Conservation (phyloP, 2,329 filamentous ascomycete genomes). For the Incumbomyces delicatus region DNA sequence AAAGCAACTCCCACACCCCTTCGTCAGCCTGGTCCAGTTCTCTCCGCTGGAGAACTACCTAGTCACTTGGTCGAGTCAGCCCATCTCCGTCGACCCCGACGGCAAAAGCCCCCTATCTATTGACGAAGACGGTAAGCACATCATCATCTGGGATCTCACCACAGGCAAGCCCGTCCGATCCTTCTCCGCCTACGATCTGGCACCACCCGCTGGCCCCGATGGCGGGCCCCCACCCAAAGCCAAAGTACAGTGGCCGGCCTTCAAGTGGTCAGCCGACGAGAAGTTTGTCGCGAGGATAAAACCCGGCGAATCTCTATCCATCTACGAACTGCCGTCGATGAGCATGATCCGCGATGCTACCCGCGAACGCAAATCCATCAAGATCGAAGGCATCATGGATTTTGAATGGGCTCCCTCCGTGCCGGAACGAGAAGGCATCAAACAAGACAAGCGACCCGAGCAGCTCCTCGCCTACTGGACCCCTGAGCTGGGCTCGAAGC, state of each 20-base stretch:
- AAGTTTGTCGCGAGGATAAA: conserved; percentile 92
- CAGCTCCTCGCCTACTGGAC: conserved; percentile 99
- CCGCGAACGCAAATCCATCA: conserved; percentile 74
- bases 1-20: conserved; percentile 88
- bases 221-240: conserved; percentile 64
- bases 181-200: conserved; percentile 77
- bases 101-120: conserved; percentile 71
- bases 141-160: conserved; percentile 95
- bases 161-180: conserved; percentile 84
- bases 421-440: conserved; percentile 71
- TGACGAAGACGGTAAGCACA: conserved; percentile 98
- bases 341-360: conserved; percentile 49
- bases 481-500: conserved; percentile 94
- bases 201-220: conserved; percentile 46
- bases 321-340: conserved; percentile 86
- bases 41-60: conserved; percentile 88
- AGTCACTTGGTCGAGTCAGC: conserved; percentile 91
- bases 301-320: conserved; percentile 76
- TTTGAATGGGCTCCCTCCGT: conserved; percentile 94
- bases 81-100: conserved; percentile 76
- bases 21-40: conserved; percentile 92
- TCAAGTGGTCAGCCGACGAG: conserved; percentile 98
- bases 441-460: conserved; percentile 59
- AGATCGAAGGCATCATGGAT: conserved; percentile 92
- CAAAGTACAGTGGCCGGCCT: conserved; percentile 95